Evolutionary conservation across 129 eudicot genomes (phyloP).

Genomic region (Helianthus tuberosus): DNA sequence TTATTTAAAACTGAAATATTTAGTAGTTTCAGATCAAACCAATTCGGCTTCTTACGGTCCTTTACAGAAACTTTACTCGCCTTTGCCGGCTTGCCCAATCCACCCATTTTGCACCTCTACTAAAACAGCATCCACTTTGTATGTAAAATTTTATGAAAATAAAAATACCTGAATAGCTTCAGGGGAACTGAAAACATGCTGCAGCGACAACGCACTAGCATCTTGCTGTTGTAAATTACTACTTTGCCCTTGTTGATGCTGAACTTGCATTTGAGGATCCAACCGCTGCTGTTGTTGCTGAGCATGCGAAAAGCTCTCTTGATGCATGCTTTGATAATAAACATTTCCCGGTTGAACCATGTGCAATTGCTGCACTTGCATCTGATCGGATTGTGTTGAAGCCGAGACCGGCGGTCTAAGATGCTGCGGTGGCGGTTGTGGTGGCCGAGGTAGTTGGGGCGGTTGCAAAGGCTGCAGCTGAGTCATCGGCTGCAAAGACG

Average conservation of each 20-base stretch:
- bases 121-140: background rate
- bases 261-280: constrained; percentile 48
- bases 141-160: background rate
- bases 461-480: constrained; percentile 92
- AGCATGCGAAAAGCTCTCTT: constrained; percentile 54
- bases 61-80: background rate
- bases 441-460: constrained; percentile 75
- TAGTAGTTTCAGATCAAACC: background rate
- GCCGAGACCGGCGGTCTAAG: constrained; percentile 68
- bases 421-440: constrained; percentile 70
- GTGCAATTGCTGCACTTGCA: constrained; percentile 59
- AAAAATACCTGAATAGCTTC: constrained; percentile 81
- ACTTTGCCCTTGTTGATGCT: constrained; percentile 53
- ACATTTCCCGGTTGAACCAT: constrained; percentile 56
- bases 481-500: constrained; percentile 52
- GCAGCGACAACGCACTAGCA: constrained; percentile 64
- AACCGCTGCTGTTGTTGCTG: constrained; percentile 53
- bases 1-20: background rate
- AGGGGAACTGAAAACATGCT: constrained; percentile 77
- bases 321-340: constrained; percentile 64
- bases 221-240: constrained; percentile 59
- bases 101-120: background rate
- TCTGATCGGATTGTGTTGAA: constrained; percentile 71
- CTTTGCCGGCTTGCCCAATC: background rate
- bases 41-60: background rate